These are phyloP conservation scores for Populus nigra DNA, from an alignment of 345 rosid genomes.

Conservation along the genomic window DNA sequence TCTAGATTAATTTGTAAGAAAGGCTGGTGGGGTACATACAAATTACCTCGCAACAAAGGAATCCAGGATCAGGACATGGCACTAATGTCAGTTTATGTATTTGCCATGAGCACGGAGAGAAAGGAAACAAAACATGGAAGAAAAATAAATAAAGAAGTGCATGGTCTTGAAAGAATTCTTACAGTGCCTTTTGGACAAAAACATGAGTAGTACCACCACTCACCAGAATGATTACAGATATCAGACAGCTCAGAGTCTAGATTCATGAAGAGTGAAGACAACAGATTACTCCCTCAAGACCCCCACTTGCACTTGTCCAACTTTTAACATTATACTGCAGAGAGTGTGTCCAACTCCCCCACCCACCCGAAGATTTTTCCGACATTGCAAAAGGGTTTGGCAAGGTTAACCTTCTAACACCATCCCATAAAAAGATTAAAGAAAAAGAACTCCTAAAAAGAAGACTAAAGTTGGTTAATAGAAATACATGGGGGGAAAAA, in stretches of 20 bases:
- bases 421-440: background rate
- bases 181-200: conserved; percentile 17
- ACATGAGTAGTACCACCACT: conserved; percentile 29
- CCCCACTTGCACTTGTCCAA: conserved; percentile 32
- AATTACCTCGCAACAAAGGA: conserved; percentile 9
- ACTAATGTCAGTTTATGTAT: conserved; percentile 3
- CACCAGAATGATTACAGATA: conserved; percentile 37
- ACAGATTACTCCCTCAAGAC: conserved; percentile 36
- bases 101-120: conserved; percentile 7
- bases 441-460: background rate
- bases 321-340: conserved; percentile 21
- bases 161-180: conserved; percentile 8
- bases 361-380: background rate
- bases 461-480: background rate
- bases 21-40: background rate
- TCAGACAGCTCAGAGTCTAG: conserved; percentile 38
- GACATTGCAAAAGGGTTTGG: conserved; percentile 11
- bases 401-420: conserved; percentile 21
- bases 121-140: background rate
- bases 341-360: conserved; percentile 22
- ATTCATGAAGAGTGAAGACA: conserved; percentile 43
- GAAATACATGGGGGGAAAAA: background rate
- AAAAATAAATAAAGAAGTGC: background rate
- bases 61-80: conserved; percentile 16
- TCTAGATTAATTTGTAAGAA: conserved; percentile 9